Evolutionary conservation across 2,329 filamentous ascomycete genomes (phyloP).

Genomic region (Colletotrichum sp.): DNA sequence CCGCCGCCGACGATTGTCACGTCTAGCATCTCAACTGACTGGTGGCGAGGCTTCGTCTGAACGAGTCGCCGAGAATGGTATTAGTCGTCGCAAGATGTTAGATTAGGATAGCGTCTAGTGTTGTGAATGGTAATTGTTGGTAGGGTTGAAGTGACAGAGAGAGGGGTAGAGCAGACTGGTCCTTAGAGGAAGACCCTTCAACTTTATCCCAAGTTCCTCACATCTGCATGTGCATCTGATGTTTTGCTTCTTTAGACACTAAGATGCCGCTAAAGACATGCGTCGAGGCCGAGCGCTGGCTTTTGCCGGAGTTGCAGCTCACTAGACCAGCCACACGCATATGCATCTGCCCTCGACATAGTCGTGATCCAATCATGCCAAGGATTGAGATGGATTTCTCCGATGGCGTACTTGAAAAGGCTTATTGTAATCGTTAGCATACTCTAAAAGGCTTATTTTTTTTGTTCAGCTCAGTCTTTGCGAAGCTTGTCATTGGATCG

Average conservation of each 20-base stretch:
- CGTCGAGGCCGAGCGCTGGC: not conserved
- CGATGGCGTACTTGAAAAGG: not conserved
- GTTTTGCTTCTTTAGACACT: not conserved
- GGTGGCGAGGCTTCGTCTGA: not conserved
- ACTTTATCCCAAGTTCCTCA: not conserved
- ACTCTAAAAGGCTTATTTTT: not conserved
- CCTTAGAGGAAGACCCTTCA: not conserved
- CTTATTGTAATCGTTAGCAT: not conserved
- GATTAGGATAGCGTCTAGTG: not conserved
- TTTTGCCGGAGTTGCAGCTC: not conserved
- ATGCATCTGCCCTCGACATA: not conserved
- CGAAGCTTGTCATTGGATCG: not conserved
- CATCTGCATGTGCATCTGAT: not conserved
- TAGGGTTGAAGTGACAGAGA: not conserved
- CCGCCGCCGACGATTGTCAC: conserved; percentile 37
- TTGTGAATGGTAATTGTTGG: not conserved
- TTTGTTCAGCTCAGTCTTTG: not conserved
- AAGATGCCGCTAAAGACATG: not conserved
- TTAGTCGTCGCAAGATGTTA: not conserved
- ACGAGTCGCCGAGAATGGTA: rapidly evolving
- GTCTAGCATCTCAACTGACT: conserved; percentile 16
- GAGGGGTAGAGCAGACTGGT: not conserved
- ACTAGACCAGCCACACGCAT: not conserved
- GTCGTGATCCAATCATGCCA: not conserved
- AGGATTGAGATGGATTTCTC: not conserved